phyloP scores from a whole-genome alignment of 2,329 filamentous ascomycete species.

The Arthrobotrys megalospora region DNA sequence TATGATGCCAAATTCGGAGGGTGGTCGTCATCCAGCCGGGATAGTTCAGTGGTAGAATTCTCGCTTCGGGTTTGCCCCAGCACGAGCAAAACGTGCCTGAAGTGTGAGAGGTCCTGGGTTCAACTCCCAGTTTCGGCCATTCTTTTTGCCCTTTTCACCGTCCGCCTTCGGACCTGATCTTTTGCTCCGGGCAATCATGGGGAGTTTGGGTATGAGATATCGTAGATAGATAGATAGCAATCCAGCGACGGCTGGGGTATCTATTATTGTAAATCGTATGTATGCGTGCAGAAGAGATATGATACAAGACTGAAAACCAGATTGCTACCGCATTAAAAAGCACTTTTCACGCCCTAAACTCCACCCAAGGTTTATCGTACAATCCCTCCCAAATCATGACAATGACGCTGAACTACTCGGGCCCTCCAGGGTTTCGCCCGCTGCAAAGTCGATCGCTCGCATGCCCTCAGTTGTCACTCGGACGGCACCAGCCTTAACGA shows the following conservation, averaged over 20 bases:
- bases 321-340: neutral
- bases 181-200: neutral
- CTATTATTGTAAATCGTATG: too few relatives aligned
- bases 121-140: conserved; percentile 41
- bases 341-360: conserved; percentile 46
- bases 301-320: neutral
- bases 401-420: neutral
- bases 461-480: conserved; percentile 87
- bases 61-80: conserved; percentile 48
- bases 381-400: conserved; percentile 13
- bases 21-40: conserved; percentile 27
- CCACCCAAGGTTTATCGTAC: conserved; percentile 35
- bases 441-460: conserved; percentile 71
- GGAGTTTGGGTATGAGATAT: too few relatives aligned
- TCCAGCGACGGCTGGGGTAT: too few relatives aligned
- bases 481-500: conserved; percentile 95
- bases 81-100: conserved; percentile 29
- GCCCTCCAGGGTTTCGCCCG: conserved; percentile 47
- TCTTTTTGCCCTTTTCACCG: conserved; percentile 25
- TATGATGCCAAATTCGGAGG: neutral
- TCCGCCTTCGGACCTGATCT: conserved; percentile 9
- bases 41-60: conserved; percentile 60
- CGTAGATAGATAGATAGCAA: too few relatives aligned
- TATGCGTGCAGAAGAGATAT: neutral
- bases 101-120: conserved; percentile 58